A percentile compares a stretch with the other conserved stretches of the same genome.
These are phyloP conservation scores for Paramyrothecium sp. DNA, from an alignment of 2,329 filamentous ascomycete genomes.

Conservation along the genomic window DNA sequence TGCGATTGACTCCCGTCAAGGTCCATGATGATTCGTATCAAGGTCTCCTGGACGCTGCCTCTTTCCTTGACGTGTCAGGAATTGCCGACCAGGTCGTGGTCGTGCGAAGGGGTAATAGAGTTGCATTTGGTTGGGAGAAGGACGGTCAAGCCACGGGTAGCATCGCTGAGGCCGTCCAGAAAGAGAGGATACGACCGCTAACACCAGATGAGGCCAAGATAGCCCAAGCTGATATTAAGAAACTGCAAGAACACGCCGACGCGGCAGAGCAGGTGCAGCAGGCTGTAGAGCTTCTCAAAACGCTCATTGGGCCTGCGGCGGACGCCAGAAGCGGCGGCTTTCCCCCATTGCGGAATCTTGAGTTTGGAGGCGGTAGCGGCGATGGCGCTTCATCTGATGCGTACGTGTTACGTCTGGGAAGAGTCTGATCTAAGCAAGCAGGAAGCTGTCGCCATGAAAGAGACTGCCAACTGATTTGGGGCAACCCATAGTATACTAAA, in stretches of 20 bases:
- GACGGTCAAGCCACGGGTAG: conserved; percentile 2
- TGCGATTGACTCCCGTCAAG: conserved; percentile 38
- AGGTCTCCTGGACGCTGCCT: conserved; percentile 34
- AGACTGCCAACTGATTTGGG: too few relatives aligned
- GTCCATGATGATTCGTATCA: conserved; percentile 46
- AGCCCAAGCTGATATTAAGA: conserved; percentile 21
- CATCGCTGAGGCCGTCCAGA: conserved; percentile 18
- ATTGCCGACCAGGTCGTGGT: conserved; percentile 35
- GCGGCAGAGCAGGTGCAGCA: conserved; percentile 17
- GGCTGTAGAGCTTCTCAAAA: conserved; percentile 21
- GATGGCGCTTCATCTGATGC: neutral
- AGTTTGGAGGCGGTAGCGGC: conserved; percentile 16
- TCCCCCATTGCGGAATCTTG: conserved; percentile 14
- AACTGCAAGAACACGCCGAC: conserved; percentile 16
- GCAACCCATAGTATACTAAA: too few relatives aligned
- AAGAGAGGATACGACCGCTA: conserved; percentile 25
- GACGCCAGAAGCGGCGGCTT: conserved; percentile 1
- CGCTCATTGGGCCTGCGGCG: conserved; percentile 9
- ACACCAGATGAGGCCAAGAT: conserved; percentile 19
- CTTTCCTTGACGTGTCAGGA: conserved; percentile 30
- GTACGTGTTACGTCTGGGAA: neutral
- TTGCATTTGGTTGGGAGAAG: conserved; percentile 24
- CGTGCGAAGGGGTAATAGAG: conserved; percentile 34
- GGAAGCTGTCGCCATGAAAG: neutral
- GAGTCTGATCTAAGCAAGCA: neutral